phyloP scores from a whole-genome alignment of 1,284 basidiomycete species.

The Hymenochaete sp. region DNA sequence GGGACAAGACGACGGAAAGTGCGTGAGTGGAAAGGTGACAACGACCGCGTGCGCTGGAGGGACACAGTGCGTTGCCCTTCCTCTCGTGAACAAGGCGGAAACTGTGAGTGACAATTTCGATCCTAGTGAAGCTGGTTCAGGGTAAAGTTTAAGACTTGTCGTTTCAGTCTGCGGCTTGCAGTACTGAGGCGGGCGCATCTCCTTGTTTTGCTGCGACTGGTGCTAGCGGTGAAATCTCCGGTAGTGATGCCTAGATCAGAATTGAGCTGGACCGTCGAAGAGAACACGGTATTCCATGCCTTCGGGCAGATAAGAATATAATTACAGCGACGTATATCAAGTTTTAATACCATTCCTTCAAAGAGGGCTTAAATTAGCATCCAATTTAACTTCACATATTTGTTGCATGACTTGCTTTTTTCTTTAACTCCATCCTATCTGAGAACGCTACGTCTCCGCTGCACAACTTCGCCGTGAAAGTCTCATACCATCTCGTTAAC shows the following conservation, averaged over 20 bases:
- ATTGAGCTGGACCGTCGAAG: no score
- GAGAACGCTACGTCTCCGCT: conserved; percentile 67
- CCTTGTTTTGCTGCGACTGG: conserved; percentile 47
- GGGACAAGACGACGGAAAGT: conserved; percentile 31
- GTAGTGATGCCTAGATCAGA: no score
- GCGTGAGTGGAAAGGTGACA: conserved; percentile 37
- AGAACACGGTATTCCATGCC: no score
- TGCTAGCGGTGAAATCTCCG: conserved; percentile 32
- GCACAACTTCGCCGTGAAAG: conserved; percentile 63
- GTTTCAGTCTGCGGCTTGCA: conserved; percentile 41
- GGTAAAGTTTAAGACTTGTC: conserved; percentile 21
- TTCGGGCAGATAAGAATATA: no score
- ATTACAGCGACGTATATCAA: no score
- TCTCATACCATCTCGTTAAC: conserved; percentile 79
- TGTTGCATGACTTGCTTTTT: no score
- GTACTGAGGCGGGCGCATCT: conserved; percentile 39
- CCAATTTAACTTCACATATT: no score
- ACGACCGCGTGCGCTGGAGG: conserved; percentile 33
- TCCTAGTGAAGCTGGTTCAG: conserved; percentile 12
- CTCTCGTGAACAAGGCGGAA: conserved; percentile 47
- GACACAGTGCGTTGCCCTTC: conserved; percentile 44
- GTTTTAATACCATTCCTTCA: no score
- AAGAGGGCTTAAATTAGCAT: no score
- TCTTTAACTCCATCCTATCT: no score
- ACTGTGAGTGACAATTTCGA: conserved; percentile 25